Base-by-base conservation (phyloP, 2,329 filamentous ascomycete species). In the Trichothecium roseum region DNA sequence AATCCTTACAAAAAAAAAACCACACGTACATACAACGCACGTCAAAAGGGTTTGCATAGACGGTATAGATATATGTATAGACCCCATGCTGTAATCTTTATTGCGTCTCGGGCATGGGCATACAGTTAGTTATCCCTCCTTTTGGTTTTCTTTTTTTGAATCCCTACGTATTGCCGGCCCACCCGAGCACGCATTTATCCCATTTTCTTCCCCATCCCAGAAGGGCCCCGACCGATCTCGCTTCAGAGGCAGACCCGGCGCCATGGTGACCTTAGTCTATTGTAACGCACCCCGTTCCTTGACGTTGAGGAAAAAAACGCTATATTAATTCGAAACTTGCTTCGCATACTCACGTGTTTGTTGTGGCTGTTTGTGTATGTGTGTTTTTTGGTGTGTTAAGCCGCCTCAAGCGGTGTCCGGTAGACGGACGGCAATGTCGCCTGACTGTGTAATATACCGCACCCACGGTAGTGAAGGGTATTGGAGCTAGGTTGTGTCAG, bases 401-500 rank as follows among this genome's bases (percentile, higher is more conserved):
- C 13, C n/a, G 9, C 16, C 39, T 72, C 68, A 86, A 62, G 83
- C 81, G 43, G 81, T 83, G 57, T 96, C 89, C n/a, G 89, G 89
- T 60, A 96, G 71, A 50, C 89, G 75, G 41, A 96, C 88, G 18
- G 89, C 87, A 55, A 96, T 96, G 56, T 96, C 89, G 45, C 89
- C 89, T 12, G 87, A 94, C 61, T 96, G 91, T 45, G 89, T 98
- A 54, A 98, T 98, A 63, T 98, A 98, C 52, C 91, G 78, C 18
- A 98, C 91, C 91, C 91, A 98, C 1, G 91, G 91, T 36, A 96
- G 67, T 16, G 88, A 95, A 4, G 88, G 88, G 57, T 98, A 98
- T 91, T 98, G 91, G 45, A 96, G 65, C 88, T 95, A 48, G 5
- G 8, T 13, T 13, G 8, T 13, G 18, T n/a, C 31, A 33, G 14